A percentile compares a stretch with the other conserved stretches of the same genome.
phyloP scores from a whole-genome alignment of 306 rosid species.

The Glycine latifolia region DNA sequence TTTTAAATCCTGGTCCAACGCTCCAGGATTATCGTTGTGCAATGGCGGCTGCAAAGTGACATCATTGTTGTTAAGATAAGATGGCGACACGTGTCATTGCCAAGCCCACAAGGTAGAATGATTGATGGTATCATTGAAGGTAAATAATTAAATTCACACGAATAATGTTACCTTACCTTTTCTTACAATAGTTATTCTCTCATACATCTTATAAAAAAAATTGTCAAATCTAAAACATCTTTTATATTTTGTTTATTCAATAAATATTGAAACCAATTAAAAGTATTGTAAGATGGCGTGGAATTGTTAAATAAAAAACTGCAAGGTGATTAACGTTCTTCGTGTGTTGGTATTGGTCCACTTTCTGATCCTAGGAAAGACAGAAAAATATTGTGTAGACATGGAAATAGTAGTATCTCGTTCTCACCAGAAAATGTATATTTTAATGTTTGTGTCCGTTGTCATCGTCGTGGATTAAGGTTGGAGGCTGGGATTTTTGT shows the following conservation, averaged over 20 bases:
- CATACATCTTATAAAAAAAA: not conserved
- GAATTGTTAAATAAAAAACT: not conserved
- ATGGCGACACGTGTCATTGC: conserved; percentile 39
- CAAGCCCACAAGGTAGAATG: not conserved
- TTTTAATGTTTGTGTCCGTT: conserved; percentile 40
- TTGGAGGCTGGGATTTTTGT: not conserved
- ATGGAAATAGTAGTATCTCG: not conserved
- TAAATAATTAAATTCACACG: not conserved
- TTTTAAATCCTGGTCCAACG: too few relatives aligned
- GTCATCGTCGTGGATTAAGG: conserved; percentile 48
- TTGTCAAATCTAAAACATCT: not conserved
- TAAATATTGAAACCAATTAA: not conserved
- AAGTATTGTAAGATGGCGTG: not conserved
- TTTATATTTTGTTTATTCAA: not conserved
- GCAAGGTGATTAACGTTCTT: not conserved
- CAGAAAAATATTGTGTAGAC: not conserved
- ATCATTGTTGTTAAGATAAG: conserved; percentile 35
- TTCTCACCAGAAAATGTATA: conserved; percentile 39
- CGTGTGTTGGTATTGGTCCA: conserved; percentile 28
- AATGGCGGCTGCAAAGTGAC: conserved; percentile 54
- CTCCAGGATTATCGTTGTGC: not conserved
- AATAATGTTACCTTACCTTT: not conserved
- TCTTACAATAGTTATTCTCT: not conserved
- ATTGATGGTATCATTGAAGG: not conserved
- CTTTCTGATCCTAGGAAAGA: conserved; percentile 8